A percentile compares a stretch with the other conserved stretches of the same genome.
Conservation (phyloP, 805 yeast species). For the Kodamaea jinghongensis region DNA sequence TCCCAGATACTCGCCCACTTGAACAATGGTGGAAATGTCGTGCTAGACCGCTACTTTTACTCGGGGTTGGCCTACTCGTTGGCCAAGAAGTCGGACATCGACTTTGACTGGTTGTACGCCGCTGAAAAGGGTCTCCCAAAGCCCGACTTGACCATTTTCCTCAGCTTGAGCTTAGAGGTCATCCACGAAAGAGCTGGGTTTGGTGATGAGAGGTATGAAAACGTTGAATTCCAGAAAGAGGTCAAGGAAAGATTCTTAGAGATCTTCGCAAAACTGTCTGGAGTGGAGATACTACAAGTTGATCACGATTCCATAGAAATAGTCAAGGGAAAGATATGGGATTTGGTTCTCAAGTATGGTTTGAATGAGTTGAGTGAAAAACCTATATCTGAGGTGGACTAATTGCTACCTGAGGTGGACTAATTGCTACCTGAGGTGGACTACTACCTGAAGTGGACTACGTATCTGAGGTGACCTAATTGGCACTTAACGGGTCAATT, state of each 20-base stretch:
- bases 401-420: no score
- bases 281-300: conserved; percentile 52
- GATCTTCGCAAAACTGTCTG: conserved; percentile 35
- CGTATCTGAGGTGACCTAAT: no score
- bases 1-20: conserved; percentile 45
- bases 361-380: background rate
- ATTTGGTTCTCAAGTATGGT: conserved; percentile 12
- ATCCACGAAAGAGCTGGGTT: conserved; percentile 64
- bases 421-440: no score
- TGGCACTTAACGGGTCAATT: no score
- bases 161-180: conserved; percentile 53
- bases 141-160: conserved; percentile 81
- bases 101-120: conserved; percentile 69
- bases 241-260: conserved; percentile 62
- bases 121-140: conserved; percentile 84
- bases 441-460: no score
- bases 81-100: conserved; percentile 65
- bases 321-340: conserved; percentile 51
- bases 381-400: no score
- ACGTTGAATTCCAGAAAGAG: conserved; percentile 62
- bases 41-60: conserved; percentile 85
- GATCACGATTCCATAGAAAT: conserved; percentile 54
- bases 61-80: conserved; percentile 92
- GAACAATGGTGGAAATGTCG: conserved; percentile 52
- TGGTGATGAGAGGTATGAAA: conserved; percentile 94